phyloP scores from a whole-genome alignment of 2,329 filamentous ascomycete species.

The Exophiala lecanii-corni region DNA sequence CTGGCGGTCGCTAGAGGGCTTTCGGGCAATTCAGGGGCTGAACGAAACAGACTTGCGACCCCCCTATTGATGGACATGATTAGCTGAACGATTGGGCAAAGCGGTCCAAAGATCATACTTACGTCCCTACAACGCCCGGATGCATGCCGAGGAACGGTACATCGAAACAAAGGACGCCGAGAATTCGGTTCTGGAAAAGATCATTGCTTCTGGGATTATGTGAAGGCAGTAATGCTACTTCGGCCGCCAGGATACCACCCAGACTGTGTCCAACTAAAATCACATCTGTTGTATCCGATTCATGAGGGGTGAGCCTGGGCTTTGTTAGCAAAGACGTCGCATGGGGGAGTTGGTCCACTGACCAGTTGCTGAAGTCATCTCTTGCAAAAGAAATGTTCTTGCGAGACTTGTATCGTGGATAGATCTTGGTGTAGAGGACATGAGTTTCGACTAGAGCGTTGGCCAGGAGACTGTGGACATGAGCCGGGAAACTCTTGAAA shows the following conservation, averaged over 20 bases:
- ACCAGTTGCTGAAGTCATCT: conserved; percentile 79
- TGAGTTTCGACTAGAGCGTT: conserved; percentile 66
- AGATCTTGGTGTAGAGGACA: conserved; percentile 73
- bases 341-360: conserved; percentile 22
- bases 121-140: conserved; percentile 74
- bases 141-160: conserved; percentile 85
- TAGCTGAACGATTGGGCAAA: no score
- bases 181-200: conserved; percentile 65
- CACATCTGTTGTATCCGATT: conserved; percentile 68
- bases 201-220: conserved; percentile 21
- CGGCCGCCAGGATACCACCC: conserved; percentile 77
- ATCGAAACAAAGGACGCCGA: conserved; percentile 79
- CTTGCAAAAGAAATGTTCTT: conserved; percentile 58
- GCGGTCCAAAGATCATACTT: background rate
- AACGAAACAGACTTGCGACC: conserved; percentile 69
- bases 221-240: conserved; percentile 62
- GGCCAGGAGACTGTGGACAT: conserved; percentile 72
- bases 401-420: conserved; percentile 39
- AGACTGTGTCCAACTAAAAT: conserved; percentile 85
- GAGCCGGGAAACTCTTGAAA: conserved; percentile 81
- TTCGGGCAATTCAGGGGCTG: conserved; percentile 34
- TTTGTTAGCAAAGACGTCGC: conserved; percentile 1
- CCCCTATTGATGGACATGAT: no score
- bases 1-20: background rate
- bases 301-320: conserved; percentile 66